Evolutionary conservation across 805 yeast species (phyloP), one percentile per base, ranked within the genome.

Genomic region (Monosporozyma yasuniensis): DNA sequence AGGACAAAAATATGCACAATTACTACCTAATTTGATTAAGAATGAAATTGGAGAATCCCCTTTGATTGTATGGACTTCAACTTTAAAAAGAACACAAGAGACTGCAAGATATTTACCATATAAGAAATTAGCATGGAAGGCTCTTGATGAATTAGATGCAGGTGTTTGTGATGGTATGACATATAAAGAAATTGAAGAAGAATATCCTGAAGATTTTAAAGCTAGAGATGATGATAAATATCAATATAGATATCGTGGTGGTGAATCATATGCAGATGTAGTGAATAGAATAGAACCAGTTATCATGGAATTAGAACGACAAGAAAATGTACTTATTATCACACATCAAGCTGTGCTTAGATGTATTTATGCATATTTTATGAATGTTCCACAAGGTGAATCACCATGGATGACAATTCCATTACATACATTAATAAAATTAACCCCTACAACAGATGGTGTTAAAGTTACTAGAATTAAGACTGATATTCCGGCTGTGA

Each of bases 371-470:
- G 98, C 98, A 5, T 91, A 91, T 68, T 91, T 89, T 64, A 91
- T 93, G 98, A 91, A 91, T 64, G 95, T 93, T 21, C 96, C 97
- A 3, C 98, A 91, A 66, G 96, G 89, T 60, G 91, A 88, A 65
- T 79, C 89, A 51, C 99, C 99, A 3, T 93, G 98, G 98, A 90
- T 91, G 96, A 87, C 93, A 38, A 95, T 91, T 52, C 99, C 99
- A 3, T 72, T 91, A 59, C 99, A 91, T 64, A 93, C 98, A 0
- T 72, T 93, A 65, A 91, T 91, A 60, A 84, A 88, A 64, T 73
- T 91, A 55, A 97, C 91, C 64, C 96, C 97, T 12, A 76, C 95
- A 49, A 96, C 97, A 0, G 89, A 87, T 61, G 83, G 82, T 45
- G 89, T 98, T 0, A 69, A 82, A 39, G 98, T 90, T 16, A 84